These are phyloP conservation scores for Xylariaceae sp. DNA, from an alignment of 2,329 filamentous ascomycete genomes.

Conservation along the genomic window DNA sequence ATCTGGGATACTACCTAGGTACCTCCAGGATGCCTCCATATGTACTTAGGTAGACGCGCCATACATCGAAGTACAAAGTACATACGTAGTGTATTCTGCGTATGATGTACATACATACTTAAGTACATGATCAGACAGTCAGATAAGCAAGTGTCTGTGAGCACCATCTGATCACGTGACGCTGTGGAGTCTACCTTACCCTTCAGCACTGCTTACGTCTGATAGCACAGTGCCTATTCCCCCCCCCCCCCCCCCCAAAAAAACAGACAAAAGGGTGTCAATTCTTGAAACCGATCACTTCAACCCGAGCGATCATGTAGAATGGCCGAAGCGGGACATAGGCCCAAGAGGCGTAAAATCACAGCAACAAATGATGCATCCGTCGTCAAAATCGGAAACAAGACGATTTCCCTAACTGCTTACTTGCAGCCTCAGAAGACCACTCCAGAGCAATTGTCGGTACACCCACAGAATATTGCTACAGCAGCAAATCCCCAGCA, in stretches of 20 bases:
- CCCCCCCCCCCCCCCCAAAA: background rate
- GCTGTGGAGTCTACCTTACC: background rate
- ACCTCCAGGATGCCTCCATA: no score
- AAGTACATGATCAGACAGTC: no score
- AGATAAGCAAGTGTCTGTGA: background rate
- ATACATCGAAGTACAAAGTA: no score
- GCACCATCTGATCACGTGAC: background rate
- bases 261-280: background rate
- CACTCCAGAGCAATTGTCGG: constrained; percentile 26
- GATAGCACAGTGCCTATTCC: background rate
- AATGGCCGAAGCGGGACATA: constrained; percentile 34
- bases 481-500: constrained; percentile 7
- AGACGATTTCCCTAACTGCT: constrained; percentile 52
- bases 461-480: constrained; percentile 3
- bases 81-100: no score
- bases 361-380: constrained; percentile 34
- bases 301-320: constrained; percentile 4
- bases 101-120: no score
- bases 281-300: background rate
- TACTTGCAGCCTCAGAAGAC: constrained; percentile 47
- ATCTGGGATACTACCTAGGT: background rate
- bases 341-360: constrained; percentile 44
- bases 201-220: no score
- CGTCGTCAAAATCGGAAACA: constrained; percentile 51
- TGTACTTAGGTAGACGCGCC: no score